Conservation (phyloP, 768 basidiomycete genomes). For the Boletales sp. region DNA sequence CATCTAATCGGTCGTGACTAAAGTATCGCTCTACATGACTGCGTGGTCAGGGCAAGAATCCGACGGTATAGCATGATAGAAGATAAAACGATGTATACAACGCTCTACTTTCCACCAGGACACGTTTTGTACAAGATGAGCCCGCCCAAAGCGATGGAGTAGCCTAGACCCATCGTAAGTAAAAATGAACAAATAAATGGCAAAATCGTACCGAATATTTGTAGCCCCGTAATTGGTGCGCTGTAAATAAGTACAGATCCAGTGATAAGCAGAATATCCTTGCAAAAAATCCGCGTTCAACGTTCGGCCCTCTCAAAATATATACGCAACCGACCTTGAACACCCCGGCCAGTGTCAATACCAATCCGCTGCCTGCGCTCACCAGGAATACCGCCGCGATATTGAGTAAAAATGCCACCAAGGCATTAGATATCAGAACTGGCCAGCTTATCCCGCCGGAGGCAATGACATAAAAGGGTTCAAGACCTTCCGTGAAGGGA, state of each 20-base stretch:
- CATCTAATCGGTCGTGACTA: no score
- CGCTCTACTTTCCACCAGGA: slow-evolving; percentile 46
- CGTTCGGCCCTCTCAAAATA: not conserved
- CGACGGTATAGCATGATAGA: no score
- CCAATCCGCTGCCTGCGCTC: slow-evolving; percentile 79
- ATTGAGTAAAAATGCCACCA: slow-evolving; percentile 84
- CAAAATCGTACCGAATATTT: slow-evolving; percentile 64
- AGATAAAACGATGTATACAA: not conserved
- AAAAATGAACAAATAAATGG: not conserved
- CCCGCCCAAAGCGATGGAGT: slow-evolving; percentile 82
- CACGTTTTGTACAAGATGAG: slow-evolving; percentile 83
- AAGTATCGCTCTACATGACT: no score
- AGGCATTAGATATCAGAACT: slow-evolving; percentile 79
- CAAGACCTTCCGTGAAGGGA: slow-evolving; percentile 90
- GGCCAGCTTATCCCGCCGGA: slow-evolving; percentile 55
- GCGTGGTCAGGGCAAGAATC: not conserved
- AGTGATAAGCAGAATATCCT: slow-evolving; percentile 91
- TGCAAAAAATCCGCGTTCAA: slow-evolving; percentile 25
- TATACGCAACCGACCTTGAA: slow-evolving; percentile 60
- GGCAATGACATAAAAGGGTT: slow-evolving; percentile 72
- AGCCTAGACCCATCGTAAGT: slow-evolving; percentile 45
- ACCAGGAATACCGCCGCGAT: slow-evolving; percentile 94
- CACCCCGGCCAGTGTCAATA: slow-evolving; percentile 91
- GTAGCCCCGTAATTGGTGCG: slow-evolving; percentile 73
- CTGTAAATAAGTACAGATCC: slow-evolving; percentile 89